phyloP scores from a whole-genome alignment of 2,329 filamentous ascomycete genomes.

The Diaporthe citri region DNA sequence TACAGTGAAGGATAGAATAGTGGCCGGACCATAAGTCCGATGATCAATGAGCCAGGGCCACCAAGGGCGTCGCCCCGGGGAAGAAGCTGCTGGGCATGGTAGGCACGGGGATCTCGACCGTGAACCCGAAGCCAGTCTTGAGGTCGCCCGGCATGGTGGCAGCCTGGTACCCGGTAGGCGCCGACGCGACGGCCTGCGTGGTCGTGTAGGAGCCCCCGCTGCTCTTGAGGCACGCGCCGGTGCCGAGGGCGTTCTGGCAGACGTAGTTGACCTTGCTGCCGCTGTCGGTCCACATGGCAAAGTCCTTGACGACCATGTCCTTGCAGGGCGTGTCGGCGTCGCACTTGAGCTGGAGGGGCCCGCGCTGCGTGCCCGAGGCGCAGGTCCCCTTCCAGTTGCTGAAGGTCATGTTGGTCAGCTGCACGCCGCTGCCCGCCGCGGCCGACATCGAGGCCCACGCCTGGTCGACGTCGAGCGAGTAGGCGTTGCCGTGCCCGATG shows the following conservation, averaged over 20 bases:
- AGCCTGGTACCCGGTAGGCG: slow-evolving; percentile 25
- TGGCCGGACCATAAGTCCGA: no score
- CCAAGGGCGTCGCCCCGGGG: slow-evolving; percentile 36
- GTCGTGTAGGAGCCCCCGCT: slow-evolving; percentile 38
- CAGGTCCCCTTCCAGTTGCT: slow-evolving; percentile 69
- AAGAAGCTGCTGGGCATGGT: slow-evolving; percentile 36
- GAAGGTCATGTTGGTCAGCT: slow-evolving; percentile 65
- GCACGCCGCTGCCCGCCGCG: slow-evolving; percentile 61
- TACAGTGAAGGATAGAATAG: slow-evolving; percentile 1
- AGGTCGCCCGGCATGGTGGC: slow-evolving; percentile 38
- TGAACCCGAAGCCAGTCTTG: slow-evolving; percentile 30
- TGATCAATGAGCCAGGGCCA: slow-evolving; percentile 17
- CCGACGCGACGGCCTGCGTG: slow-evolving; percentile 37
- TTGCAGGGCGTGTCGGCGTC: slow-evolving; percentile 64
- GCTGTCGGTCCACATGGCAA: slow-evolving; percentile 65
- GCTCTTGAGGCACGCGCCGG: slow-evolving; percentile 40
- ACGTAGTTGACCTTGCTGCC: slow-evolving; percentile 48
- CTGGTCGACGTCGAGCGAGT: slow-evolving; percentile 68
- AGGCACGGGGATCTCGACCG: slow-evolving; percentile 35
- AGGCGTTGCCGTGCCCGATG: slow-evolving; percentile 70
- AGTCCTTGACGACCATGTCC: slow-evolving; percentile 62
- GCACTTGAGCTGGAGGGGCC: slow-evolving; percentile 66
- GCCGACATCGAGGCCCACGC: slow-evolving; percentile 56
- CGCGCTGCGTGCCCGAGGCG: slow-evolving; percentile 61
- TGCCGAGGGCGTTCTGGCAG: slow-evolving; percentile 42